Conservation (phyloP, 768 basidiomycete genomes). For the Solioccasus polychromus region DNA sequence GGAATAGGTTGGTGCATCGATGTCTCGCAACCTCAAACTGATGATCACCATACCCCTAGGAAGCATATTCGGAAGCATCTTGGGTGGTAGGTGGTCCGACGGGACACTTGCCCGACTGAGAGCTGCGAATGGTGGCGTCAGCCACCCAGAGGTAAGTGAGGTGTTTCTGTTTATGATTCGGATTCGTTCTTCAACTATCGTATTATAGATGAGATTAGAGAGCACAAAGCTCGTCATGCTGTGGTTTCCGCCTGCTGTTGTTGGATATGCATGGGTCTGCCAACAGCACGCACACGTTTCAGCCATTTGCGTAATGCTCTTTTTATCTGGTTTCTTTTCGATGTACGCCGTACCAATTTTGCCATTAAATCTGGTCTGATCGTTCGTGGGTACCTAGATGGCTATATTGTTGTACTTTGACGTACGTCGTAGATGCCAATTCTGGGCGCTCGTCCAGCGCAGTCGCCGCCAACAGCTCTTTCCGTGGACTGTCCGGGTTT, state of each 20-base stretch:
- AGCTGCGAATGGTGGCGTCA: conserved; percentile 44
- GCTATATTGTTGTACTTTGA: conserved; percentile 69
- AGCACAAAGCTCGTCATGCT: conserved; percentile 61
- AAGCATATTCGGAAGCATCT: conserved; percentile 48
- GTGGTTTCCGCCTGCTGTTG: conserved; percentile 50
- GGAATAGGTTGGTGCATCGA: conserved; percentile 51
- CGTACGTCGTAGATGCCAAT: conserved; percentile 89
- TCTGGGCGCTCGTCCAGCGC: conserved; percentile 76
- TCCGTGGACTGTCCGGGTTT: conserved; percentile 68
- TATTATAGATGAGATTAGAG: conserved; percentile 59
- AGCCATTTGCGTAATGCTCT: conserved; percentile 70
- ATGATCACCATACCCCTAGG: conserved; percentile 28
- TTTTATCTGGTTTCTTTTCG: conserved; percentile 70
- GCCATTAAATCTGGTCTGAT: neutral
- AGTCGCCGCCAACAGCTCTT: conserved; percentile 71
- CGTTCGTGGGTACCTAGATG: conserved; percentile 36
- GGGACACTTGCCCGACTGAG: conserved; percentile 44
- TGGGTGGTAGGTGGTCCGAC: conserved; percentile 62
- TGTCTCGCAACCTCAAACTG: neutral
- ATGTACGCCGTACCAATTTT: conserved; percentile 45
- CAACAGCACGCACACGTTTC: conserved; percentile 62
- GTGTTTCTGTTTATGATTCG: neutral
- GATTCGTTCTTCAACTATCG: neutral
- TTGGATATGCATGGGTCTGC: conserved; percentile 79
- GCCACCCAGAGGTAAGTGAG: conserved; percentile 62